Conservation (phyloP, 306 rosid species). For the Cajanus cajan region DNA sequence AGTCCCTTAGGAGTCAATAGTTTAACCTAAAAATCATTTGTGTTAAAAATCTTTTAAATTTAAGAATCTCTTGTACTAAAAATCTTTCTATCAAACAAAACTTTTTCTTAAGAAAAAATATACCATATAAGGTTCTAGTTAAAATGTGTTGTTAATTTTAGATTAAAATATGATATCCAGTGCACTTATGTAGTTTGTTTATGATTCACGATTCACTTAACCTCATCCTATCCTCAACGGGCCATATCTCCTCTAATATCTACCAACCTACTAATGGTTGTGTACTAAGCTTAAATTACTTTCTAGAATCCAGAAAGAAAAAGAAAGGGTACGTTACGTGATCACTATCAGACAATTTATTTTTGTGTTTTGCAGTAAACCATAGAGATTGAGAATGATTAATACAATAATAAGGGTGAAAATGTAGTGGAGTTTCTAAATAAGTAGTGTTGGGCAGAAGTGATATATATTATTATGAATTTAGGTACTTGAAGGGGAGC, state of each 20-base stretch:
- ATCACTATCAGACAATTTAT: not conserved
- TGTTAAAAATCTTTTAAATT: too few relatives aligned
- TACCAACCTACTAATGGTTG: not conserved
- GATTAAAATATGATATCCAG: too few relatives aligned
- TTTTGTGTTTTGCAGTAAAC: conserved; percentile 6
- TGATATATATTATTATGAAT: conserved; percentile 21
- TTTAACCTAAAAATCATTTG: too few relatives aligned
- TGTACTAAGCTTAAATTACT: not conserved
- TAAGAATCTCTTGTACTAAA: too few relatives aligned
- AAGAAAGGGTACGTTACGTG: too few relatives aligned
- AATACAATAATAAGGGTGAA: not conserved
- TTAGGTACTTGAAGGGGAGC: conserved; percentile 31
- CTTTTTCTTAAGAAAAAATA: too few relatives aligned
- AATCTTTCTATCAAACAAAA: too few relatives aligned
- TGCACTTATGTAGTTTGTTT: too few relatives aligned
- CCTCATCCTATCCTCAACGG: not conserved
- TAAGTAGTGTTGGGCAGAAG: conserved; percentile 29
- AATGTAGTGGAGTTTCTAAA: conserved; percentile 6
- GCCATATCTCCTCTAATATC: not conserved
- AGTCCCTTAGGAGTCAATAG: too few relatives aligned
- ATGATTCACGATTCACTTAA: too few relatives aligned
- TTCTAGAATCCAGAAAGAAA: not conserved
- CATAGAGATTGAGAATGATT: conserved; percentile 26
- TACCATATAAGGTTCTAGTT: too few relatives aligned
- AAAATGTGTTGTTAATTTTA: too few relatives aligned